Evolutionary conservation across 1,284 basidiomycete genomes (phyloP).

Genomic region (Cutaneotrichosporon spelunceum): DNA sequence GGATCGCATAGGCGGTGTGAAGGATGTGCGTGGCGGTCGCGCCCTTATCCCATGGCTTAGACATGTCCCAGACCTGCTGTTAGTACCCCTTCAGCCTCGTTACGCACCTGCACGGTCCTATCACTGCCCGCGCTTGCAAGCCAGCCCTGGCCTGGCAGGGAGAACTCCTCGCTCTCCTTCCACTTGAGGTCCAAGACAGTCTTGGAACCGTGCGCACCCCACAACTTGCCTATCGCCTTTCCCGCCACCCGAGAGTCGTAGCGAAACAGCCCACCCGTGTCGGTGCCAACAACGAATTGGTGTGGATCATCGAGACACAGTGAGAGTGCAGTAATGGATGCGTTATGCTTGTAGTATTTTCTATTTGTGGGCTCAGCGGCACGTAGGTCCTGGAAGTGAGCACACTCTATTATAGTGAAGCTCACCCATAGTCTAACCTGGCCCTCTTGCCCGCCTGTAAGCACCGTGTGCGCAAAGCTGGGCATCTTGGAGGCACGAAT

Average conservation of each 20-base stretch:
- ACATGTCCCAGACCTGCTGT: slow-evolving; percentile 73
- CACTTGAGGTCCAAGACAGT: slow-evolving; percentile 76
- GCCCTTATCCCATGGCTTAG: slow-evolving; percentile 53
- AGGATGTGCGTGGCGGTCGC: slow-evolving; percentile 65
- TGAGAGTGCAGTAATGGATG: slow-evolving; percentile 65
- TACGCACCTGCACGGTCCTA: slow-evolving; percentile 67
- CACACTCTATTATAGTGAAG: neutral
- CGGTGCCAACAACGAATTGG: slow-evolving; percentile 70
- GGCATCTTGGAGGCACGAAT: slow-evolving; percentile 59
- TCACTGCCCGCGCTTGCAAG: slow-evolving; percentile 77
- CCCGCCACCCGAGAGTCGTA: slow-evolving; percentile 75
- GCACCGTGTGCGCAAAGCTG: slow-evolving; percentile 64
- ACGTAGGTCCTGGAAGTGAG: slow-evolving; percentile 63
- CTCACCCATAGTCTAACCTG: slow-evolving; percentile 76
- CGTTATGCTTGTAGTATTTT: slow-evolving; percentile 66
- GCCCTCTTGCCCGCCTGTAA: slow-evolving; percentile 79
- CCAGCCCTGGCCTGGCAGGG: slow-evolving; percentile 61
- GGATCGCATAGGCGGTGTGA: slow-evolving; percentile 70
- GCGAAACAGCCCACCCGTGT: slow-evolving; percentile 65
- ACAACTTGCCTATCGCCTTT: slow-evolving; percentile 63
- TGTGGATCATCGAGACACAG: slow-evolving; percentile 69
- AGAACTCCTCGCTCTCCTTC: slow-evolving; percentile 50
- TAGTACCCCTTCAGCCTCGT: slow-evolving; percentile 12
- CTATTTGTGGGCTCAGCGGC: slow-evolving; percentile 66
- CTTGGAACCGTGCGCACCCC: slow-evolving; percentile 68